Evolutionary conservation across 1,139 yeast species (phyloP).

Genomic region (Groenewaldozyma sp.): DNA sequence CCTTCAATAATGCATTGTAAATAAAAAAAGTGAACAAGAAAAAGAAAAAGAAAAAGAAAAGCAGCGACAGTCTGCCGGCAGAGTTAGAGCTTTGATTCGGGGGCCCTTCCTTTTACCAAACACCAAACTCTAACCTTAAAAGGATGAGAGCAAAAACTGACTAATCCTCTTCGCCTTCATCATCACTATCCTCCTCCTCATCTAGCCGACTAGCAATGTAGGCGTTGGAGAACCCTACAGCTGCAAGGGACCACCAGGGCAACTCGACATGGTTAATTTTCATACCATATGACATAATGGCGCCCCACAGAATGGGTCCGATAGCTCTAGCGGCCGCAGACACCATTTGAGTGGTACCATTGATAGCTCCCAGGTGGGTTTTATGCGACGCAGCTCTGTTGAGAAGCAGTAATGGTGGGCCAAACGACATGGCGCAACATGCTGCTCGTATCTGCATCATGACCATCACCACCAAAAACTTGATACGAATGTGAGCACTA

Average conservation of each 20-base stretch:
- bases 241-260: constrained; percentile 40
- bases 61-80: no score
- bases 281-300: constrained; percentile 43
- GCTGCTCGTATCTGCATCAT: constrained; percentile 1
- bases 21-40: no score
- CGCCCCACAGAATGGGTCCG: constrained; percentile 55
- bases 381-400: constrained; percentile 26
- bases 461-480: constrained; percentile 1
- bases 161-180: constrained; percentile 11
- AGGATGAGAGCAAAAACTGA: no score
- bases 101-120: no score
- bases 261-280: constrained; percentile 37
- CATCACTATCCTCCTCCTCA: constrained; percentile 27
- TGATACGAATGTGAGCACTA: not conserved
- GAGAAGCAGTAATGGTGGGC: constrained; percentile 22
- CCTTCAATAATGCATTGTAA: no score
- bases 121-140: no score
- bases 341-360: constrained; percentile 30
- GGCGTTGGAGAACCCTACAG: constrained; percentile 26
- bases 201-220: constrained; percentile 19
- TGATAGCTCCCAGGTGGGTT: constrained; percentile 26
- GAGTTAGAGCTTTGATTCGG: no score
- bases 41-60: no score
- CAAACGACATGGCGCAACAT: constrained; percentile 3
- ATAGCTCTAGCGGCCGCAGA: constrained; percentile 47